Conservation (phyloP, 305 asterid genomes). For the Rubia balearica region DNA sequence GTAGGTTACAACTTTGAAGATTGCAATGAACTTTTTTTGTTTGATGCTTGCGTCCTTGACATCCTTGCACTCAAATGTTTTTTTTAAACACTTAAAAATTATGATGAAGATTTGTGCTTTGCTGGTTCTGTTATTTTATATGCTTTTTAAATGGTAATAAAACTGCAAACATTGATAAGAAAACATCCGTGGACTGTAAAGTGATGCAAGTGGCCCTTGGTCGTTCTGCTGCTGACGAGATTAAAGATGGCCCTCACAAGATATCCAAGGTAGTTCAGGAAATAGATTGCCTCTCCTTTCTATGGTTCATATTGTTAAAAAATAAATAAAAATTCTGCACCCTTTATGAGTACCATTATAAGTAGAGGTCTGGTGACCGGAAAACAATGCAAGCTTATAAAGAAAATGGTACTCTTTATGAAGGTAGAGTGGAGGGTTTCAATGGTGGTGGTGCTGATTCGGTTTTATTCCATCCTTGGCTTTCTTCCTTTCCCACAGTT, state of each 20-base stretch:
- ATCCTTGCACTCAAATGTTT: background rate
- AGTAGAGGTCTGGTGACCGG: slow-evolving; percentile 99
- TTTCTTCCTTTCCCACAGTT: slow-evolving; percentile 86
- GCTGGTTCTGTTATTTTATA: background rate
- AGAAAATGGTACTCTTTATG: slow-evolving; percentile 53
- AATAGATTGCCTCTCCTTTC: no score
- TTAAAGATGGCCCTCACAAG: no score
- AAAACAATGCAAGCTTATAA: no score
- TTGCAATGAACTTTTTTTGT: background rate
- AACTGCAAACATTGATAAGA: background rate
- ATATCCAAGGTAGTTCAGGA: no score
- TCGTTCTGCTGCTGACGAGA: no score
- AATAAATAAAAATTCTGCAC: no score
- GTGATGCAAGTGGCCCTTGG: no score
- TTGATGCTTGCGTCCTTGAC: background rate
- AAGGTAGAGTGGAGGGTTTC: slow-evolving; percentile 67
- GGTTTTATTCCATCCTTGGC: slow-evolving; percentile 71
- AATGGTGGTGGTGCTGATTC: slow-evolving; percentile 68
- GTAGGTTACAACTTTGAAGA: background rate
- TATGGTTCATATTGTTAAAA: no score
- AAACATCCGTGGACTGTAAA: background rate
- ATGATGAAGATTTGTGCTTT: background rate
- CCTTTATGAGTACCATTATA: slow-evolving; percentile 42
- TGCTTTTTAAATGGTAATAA: no score
- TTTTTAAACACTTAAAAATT: background rate